Evolutionary conservation across 768 basidiomycete genomes (phyloP).

Genomic region (Boletus eberwhitei): DNA sequence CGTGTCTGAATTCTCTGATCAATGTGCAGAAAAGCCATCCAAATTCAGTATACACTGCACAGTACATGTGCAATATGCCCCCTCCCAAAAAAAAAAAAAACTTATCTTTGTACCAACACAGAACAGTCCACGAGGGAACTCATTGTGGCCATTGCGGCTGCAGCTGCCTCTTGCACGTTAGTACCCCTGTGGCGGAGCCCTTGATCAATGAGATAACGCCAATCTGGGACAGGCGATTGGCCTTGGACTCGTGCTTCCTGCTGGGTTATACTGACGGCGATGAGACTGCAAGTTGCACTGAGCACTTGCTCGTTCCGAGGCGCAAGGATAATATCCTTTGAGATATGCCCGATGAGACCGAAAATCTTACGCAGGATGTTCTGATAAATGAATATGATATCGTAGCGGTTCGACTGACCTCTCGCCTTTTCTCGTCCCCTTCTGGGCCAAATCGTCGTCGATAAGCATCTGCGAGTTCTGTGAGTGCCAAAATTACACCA

Average conservation of each 20-base stretch:
- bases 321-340: constrained; percentile 57
- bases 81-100: constrained; percentile 18
- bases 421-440: constrained; percentile 37
- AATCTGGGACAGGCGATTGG: constrained; percentile 49
- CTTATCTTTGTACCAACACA: constrained; percentile 69
- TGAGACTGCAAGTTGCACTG: constrained; percentile 66
- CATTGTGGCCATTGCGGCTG: constrained; percentile 62
- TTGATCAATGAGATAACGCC: constrained; percentile 67
- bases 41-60: constrained; percentile 16
- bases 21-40: constrained; percentile 42
- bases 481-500: constrained; percentile 73
- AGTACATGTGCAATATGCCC: constrained; percentile 5
- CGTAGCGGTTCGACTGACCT: constrained; percentile 36
- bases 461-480: constrained; percentile 68
- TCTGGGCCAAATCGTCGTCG: constrained; percentile 29
- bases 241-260: constrained; percentile 43
- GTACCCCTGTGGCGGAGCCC: constrained; percentile 65
- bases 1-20: constrained; percentile 56
- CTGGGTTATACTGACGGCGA: constrained; percentile 61
- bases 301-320: constrained; percentile 71
- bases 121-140: constrained; percentile 70
- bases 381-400: constrained; percentile 3
- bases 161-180: constrained; percentile 74
- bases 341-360: constrained; percentile 49
- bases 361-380: constrained; percentile 53